Base-by-base conservation (phyloP, 176 grass and related monocot genomes). In the Aegilops bicornis region DNA sequence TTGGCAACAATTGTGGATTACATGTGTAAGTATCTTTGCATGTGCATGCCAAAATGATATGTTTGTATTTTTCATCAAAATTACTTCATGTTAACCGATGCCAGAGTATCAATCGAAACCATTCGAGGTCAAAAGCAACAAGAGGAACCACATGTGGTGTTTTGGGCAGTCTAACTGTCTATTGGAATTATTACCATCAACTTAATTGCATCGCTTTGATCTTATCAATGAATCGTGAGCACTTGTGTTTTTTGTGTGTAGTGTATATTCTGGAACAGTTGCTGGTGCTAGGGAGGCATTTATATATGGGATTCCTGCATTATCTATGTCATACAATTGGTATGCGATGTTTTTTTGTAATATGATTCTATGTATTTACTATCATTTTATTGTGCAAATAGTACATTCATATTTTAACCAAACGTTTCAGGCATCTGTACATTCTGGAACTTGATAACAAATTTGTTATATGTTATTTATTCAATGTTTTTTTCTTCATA, bases 301-400 rank as follows among this genome's bases (percentile, higher is more conserved):
- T 89, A 83, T 99, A 14, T 85, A 89, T 79, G 94, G 92, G 35
- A 52, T 96, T 81, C 94, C 94, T 86, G 80, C 97, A 85, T 64
- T 99, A 88, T 32, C 97, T 61, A 91, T 99, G 86, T 99, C 94
- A 77, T 91, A 96, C 85, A 87, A 99, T 82, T 99, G 97, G 97
- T 99, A 87, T 47, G 88, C 50, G 22, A 68, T 16, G 12, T 7
- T 69, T 62, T 76, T 70, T 84, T 60, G 2, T 69, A 5, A 20
- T 20, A 77, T 82, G 73, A 52, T 73, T 15, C 17, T 20, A 1
- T 79, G 5, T 35, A 50, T 35, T 45, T 78, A 16, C 42, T 54
- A 54, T 7, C 48, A 52, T 58, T 52, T 64, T 68, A 35, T 14
- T 77, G 64, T 29, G 10, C 50, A 78, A 37, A 74, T 66, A 64